Base-by-base conservation (phyloP, 2,329 filamentous ascomycete species). In the Falciphora oryzae region DNA sequence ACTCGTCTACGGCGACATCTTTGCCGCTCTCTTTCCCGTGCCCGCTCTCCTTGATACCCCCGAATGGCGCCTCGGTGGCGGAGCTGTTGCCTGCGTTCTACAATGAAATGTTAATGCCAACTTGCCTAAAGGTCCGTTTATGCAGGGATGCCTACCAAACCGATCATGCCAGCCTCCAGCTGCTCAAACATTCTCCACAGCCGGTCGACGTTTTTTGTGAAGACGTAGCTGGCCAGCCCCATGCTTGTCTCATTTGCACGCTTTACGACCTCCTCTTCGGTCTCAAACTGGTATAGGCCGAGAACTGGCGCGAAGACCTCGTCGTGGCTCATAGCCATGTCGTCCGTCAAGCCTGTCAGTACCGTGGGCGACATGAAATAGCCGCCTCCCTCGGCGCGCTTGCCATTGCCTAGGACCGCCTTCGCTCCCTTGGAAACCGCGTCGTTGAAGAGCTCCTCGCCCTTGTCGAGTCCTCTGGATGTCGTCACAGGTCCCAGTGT, bases 341-440 rank as follows among this genome's bases (percentile, higher is more conserved):
- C 73, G 10, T 75, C 71, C 16, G 77, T 80, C 14, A 81, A 76
- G 32, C 80, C 77, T 1, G 79, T 77, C 64, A 87, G 78, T 61
- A 88, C 75, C 0, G 84, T 85, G 0, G 85, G 85, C 69, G 83
- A 80, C 74, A 90, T 89, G 78, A 90, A 92, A 75, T 88, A 91
- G 5, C 87, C 86, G 0, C 78, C 75, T 11, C 78, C 73, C 29
- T 73, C 72, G 2, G 78, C 73, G 10, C 87, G 78, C 74, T 81
- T 68, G 71, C 81, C 80, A 1, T 85, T 87, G 16, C 89, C 89
- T 27, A 87, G 76, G 1, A 90, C 76, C n/a, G 90, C 74, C 59
- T 82, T 83, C 1, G 85, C 90, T 3, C 89, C 89, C 56, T 84
- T 80, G 64, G 80, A 81, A 64, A 81, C 80, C 4, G 89, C 89